Percentiles rank a stretch among this genome's conserved stretches.
These are phyloP conservation scores for Backusella sp. DNA, from an alignment of 192 early-diverging fungal genomes.

Conservation along the genomic window DNA sequence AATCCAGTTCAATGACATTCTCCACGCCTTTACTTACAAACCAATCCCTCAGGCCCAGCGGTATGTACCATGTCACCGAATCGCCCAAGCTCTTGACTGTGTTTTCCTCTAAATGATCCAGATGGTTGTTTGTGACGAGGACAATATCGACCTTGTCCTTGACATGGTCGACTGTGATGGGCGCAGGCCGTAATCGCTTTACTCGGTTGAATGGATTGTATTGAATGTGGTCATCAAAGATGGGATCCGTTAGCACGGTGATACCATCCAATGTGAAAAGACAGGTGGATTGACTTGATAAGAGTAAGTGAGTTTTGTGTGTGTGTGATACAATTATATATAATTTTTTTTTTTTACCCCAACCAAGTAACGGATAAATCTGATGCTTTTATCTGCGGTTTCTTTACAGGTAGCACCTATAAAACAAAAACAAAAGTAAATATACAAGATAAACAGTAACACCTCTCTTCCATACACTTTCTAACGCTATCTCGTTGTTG, in stretches of 20 bases:
- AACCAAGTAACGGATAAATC: conserved; percentile 35
- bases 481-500: not conserved
- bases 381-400: not conserved
- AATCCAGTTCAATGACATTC: conserved; percentile 55
- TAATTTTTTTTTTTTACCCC: conserved; percentile 18
- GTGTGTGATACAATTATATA: not conserved
- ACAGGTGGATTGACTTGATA: conserved; percentile 50
- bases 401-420: conserved; percentile 20
- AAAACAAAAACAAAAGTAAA: not conserved
- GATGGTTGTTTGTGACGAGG: conserved; percentile 47
- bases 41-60: conserved; percentile 47
- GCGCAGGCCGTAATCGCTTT: conserved; percentile 40
- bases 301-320: not conserved
- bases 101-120: conserved; percentile 46
- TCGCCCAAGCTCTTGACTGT: conserved; percentile 43
- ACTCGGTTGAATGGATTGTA: conserved; percentile 15
- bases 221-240: conserved; percentile 41
- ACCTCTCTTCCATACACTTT: not conserved
- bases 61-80: conserved; percentile 47
- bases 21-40: conserved; percentile 38
- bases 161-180: conserved; percentile 41
- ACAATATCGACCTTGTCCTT: conserved; percentile 45
- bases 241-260: conserved; percentile 53
- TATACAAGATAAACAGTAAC: not conserved
- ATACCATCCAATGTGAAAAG: conserved; percentile 54